These are phyloP conservation scores for Geranium rotundifolium DNA, from an alignment of 345 rosid genomes.

Conservation along the genomic window DNA sequence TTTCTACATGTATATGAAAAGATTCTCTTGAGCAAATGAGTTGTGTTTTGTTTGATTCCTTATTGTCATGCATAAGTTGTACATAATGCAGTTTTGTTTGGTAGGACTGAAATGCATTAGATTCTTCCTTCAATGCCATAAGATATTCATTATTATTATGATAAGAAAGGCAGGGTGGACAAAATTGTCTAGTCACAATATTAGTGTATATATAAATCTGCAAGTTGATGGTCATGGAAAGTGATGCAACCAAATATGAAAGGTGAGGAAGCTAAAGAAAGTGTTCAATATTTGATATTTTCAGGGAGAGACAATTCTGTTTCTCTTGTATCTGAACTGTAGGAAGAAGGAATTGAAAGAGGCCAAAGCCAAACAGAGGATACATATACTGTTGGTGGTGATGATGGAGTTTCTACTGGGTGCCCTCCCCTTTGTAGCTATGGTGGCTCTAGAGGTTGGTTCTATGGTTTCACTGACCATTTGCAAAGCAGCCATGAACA, in stretches of 20 bases:
- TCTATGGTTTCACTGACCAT: conserved; percentile 11
- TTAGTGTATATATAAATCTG: background rate
- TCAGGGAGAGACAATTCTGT: background rate
- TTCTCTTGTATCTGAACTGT: background rate
- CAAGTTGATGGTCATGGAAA: background rate
- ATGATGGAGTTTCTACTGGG: background rate
- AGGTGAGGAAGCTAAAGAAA: too few relatives aligned
- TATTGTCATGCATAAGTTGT: too few relatives aligned
- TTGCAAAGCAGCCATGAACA: conserved; percentile 12
- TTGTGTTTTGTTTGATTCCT: background rate
- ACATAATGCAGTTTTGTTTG: too few relatives aligned
- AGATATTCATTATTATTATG: background rate
- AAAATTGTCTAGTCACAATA: background rate
- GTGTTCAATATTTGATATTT: background rate
- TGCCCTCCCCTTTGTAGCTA: conserved; percentile 8
- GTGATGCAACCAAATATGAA: background rate
- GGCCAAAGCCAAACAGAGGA: too few relatives aligned
- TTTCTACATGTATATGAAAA: too few relatives aligned
- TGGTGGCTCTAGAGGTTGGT: conserved; percentile 12
- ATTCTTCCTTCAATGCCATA: too few relatives aligned
- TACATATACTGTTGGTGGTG: background rate
- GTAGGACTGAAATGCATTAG: too few relatives aligned
- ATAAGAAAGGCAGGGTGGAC: background rate
- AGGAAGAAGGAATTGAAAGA: background rate
- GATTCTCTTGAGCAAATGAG: too few relatives aligned